phyloP scores from a whole-genome alignment of 805 yeast species.

The Lipomyces orientalis region DNA sequence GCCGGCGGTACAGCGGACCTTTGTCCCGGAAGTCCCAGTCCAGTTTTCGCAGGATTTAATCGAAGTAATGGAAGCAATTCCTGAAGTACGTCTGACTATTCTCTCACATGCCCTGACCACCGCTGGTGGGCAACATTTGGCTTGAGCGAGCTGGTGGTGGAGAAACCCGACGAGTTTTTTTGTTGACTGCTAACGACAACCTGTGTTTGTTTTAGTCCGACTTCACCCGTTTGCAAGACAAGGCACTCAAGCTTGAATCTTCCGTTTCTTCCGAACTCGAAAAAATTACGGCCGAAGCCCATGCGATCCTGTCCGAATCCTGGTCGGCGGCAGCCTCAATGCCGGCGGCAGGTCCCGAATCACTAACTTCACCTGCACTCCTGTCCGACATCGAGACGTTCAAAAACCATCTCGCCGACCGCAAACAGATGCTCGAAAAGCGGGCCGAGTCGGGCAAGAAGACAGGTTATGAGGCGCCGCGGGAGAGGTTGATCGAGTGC shows the following conservation, averaged over 20 bases:
- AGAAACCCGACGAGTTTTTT: background rate
- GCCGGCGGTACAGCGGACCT: constrained; percentile 20
- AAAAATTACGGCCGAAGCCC: constrained; percentile 43
- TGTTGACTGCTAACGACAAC: constrained; percentile 3
- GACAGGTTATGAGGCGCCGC: constrained; percentile 39
- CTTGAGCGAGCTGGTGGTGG: background rate
- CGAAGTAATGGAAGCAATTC: constrained; percentile 43
- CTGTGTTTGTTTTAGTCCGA: constrained; percentile 41
- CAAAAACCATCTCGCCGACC: constrained; percentile 30
- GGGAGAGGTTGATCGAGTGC: constrained; percentile 61
- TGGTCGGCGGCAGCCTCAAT: constrained; percentile 24
- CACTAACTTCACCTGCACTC: constrained; percentile 34
- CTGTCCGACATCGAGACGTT: constrained; percentile 29
- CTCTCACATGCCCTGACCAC: background rate
- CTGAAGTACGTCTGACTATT: constrained; percentile 34
- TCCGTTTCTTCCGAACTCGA: constrained; percentile 45
- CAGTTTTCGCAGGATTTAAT: constrained; percentile 44
- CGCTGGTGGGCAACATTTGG: background rate
- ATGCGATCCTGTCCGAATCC: constrained; percentile 37
- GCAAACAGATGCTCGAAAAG: constrained; percentile 45
- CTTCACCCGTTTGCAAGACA: constrained; percentile 46
- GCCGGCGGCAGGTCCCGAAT: constrained; percentile 10
- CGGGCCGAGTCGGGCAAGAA: constrained; percentile 46
- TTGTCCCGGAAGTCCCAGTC: constrained; percentile 45
- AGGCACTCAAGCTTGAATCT: constrained; percentile 46